phyloP scores from a whole-genome alignment of 1,284 basidiomycete genomes.

The Cutaneotrichosporon cyanovorans region DNA sequence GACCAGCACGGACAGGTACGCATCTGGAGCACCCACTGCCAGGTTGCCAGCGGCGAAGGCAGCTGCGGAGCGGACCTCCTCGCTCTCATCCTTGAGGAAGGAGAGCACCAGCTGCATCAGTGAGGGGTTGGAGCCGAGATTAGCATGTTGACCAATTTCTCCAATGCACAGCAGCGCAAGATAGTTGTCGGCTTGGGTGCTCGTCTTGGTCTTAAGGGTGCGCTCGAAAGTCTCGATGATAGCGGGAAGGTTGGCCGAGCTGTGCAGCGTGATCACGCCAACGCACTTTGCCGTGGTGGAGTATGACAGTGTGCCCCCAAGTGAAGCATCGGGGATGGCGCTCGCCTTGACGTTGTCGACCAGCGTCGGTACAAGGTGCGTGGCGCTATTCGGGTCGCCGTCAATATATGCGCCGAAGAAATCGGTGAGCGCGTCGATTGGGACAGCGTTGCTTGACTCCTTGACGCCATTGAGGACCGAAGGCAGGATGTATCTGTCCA shows the following conservation, averaged over 20 bases:
- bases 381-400: conserved; percentile 69
- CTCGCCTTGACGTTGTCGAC: conserved; percentile 23
- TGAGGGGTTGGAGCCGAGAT: conserved; percentile 57
- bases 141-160: conserved; percentile 63
- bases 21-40: conserved; percentile 77
- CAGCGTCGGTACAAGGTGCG: conserved; percentile 72
- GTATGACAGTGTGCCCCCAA: conserved; percentile 43
- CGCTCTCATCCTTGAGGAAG: conserved; percentile 66
- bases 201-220: conserved; percentile 61
- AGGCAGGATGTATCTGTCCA: conserved; percentile 62
- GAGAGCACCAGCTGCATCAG: conserved; percentile 67
- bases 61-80: conserved; percentile 77
- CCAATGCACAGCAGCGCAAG: conserved; percentile 81
- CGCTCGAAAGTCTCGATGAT: conserved; percentile 74
- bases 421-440: conserved; percentile 65
- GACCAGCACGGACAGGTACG: conserved; percentile 78
- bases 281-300: conserved; percentile 73
- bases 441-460: conserved; percentile 65
- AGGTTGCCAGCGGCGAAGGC: conserved; percentile 93
- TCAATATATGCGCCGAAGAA: conserved; percentile 77
- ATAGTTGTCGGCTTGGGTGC: conserved; percentile 59
- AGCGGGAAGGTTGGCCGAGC: conserved; percentile 63
- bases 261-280: conserved; percentile 65
- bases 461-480: conserved; percentile 65
- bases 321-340: conserved; percentile 34